A percentile compares a stretch with the other conserved stretches of the same genome.
phyloP scores from a whole-genome alignment of 1,284 basidiomycete genomes.

The Cystobasidium pallidum region DNA sequence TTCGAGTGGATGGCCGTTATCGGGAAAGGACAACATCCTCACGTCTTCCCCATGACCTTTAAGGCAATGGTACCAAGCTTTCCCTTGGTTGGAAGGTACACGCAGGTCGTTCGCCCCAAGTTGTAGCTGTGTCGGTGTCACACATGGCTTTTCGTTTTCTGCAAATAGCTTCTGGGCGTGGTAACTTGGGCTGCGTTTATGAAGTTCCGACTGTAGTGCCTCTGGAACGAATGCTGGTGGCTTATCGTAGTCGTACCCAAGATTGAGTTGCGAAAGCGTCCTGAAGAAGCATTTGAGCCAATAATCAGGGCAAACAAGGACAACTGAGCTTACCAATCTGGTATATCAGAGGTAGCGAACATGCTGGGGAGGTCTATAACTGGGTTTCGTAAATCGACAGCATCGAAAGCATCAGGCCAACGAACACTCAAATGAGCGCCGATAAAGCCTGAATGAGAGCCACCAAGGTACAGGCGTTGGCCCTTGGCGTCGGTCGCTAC shows the following conservation, averaged over 20 bases:
- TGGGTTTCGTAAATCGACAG: constrained; percentile 69
- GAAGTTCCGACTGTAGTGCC: constrained; percentile 60
- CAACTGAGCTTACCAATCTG: constrained; percentile 64
- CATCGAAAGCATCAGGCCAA: constrained; percentile 66
- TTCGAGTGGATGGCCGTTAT: constrained; percentile 67
- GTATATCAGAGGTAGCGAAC: constrained; percentile 65
- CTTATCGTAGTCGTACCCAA: constrained; percentile 56
- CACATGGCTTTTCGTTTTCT: constrained; percentile 39
- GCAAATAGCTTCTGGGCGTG: constrained; percentile 61
- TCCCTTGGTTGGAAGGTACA: constrained; percentile 68
- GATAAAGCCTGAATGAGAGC: constrained; percentile 75
- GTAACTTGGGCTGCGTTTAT: constrained; percentile 65
- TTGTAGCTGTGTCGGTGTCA: constrained; percentile 64
- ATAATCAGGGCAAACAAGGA: background rate
- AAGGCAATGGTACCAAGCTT: constrained; percentile 67
- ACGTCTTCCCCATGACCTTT: constrained; percentile 62
- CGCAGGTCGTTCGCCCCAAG: constrained; percentile 67
- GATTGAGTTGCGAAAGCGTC: constrained; percentile 65
- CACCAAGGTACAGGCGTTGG: constrained; percentile 66
- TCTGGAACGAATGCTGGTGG: constrained; percentile 59
- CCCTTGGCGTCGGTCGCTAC: constrained; percentile 61
- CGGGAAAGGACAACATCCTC: constrained; percentile 67
- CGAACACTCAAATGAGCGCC: constrained; percentile 67
- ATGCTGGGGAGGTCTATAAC: constrained; percentile 67
- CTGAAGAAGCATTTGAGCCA: constrained; percentile 29